phyloP scores from a whole-genome alignment of 495 filamentous ascomycete genomes.

The Hypoxylon cercidicola region DNA sequence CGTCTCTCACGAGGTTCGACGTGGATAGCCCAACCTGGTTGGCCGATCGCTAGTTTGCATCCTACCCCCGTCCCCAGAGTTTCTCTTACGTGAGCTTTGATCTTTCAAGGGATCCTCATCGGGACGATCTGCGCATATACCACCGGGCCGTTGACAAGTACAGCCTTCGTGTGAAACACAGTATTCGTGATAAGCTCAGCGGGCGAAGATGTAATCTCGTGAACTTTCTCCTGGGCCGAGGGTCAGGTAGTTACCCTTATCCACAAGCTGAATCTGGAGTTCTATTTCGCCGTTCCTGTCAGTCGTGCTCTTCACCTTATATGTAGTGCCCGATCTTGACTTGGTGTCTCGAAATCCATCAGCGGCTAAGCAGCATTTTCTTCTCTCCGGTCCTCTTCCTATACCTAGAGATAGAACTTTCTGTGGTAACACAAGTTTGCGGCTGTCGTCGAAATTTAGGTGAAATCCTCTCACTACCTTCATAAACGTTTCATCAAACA shows the following conservation, averaged over 20 bases:
- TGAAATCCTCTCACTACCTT: slow-evolving; percentile 16
- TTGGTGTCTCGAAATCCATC: not conserved
- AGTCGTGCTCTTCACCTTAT: slow-evolving; percentile 1
- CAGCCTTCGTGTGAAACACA: slow-evolving; percentile 29
- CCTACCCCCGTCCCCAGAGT: not conserved
- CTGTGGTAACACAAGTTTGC: slow-evolving; percentile 13
- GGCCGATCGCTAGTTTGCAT: slow-evolving; percentile 1
- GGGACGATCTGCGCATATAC: slow-evolving; percentile 20
- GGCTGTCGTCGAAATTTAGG: slow-evolving; percentile 8
- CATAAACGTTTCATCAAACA: not conserved
- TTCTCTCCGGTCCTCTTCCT: not conserved
- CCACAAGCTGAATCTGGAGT: slow-evolving; percentile 13
- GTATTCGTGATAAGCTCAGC: slow-evolving; percentile 20
- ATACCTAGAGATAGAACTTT: slow-evolving; percentile 12
- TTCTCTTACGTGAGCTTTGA: slow-evolving; percentile 17
- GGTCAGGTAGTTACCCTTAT: slow-evolving; percentile 4
- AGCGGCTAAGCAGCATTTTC: slow-evolving; percentile 11
- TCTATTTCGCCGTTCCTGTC: slow-evolving; percentile 5
- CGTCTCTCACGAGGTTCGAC: slow-evolving; percentile 10
- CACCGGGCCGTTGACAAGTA: slow-evolving; percentile 12
- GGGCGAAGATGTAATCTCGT: slow-evolving; percentile 5
- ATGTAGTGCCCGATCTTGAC: slow-evolving; percentile 13
- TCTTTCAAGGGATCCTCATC: not conserved
- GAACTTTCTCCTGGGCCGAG: slow-evolving; percentile 33
- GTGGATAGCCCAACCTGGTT: not conserved